Base-by-base conservation (phyloP, 352 stramenopile genomes). In the Phytophthora brassicae region DNA sequence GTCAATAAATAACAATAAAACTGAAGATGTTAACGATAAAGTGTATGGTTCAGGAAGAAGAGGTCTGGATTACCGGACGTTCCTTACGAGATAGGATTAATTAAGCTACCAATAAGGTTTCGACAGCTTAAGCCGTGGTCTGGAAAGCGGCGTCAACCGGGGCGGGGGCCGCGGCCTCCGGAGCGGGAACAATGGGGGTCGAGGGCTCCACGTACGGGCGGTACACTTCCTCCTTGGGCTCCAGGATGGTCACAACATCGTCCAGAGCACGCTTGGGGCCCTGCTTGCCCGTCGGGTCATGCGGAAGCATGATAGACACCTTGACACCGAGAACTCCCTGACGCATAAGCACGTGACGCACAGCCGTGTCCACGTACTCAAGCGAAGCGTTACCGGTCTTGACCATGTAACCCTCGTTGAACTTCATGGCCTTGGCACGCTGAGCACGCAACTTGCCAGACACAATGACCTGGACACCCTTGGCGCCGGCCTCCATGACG, bases 341-440 rank as follows among this genome's bases (percentile, higher is more conserved):
- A 76, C 97, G 90, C 97, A 99, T 99, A 39, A 99, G 79, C 41
- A 99, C 97, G 92, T 99, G 97, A 75, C 97, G 92, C 56, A 99
- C 96, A 50, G 97, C 98, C 64, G 84, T 92, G 86, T 99, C 97
- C 56, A 99, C 98, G 91, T 99, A 99, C 60, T 99, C 97, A 66
- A 90, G 79, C 74, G 93, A 96, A 42, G 97, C 96, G 80, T 99
- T 97, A 86, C 98, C 98, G 28, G 96, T 99, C 92, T 99, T 99
- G 86, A 99, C 98, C 97, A 99, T 99, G 93, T 99, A 99, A 45
- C 98, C 98, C 67, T 99, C 97, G 73, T 98, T 97, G 86, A 99
- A 99, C 86, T 99, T 99, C 97, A 99, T 99, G 47, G 92, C 90
- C 92, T 99, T 99, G 72, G 98, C 98, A 97, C 98, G 95, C 84